phyloP scores from a whole-genome alignment of 371 early-diverging fungal species.

The Mortierella sp. region DNA sequence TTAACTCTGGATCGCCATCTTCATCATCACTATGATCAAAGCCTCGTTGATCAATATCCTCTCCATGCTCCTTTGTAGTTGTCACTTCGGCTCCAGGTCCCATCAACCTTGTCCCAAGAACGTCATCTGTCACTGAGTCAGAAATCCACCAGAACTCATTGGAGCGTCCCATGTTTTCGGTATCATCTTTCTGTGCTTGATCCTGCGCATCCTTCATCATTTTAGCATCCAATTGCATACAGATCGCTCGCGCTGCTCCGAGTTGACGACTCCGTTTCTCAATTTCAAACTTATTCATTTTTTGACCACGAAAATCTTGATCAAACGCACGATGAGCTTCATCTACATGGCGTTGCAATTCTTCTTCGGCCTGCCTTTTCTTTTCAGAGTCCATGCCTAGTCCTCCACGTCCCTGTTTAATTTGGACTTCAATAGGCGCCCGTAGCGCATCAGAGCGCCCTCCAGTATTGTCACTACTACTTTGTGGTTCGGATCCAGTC shows the following conservation, averaged over 20 bases:
- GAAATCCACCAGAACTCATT: slow-evolving; percentile 54
- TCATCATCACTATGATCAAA: slow-evolving; percentile 33
- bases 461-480: background rate
- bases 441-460: slow-evolving; percentile 39
- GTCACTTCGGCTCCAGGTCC: slow-evolving; percentile 38
- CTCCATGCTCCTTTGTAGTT: slow-evolving; percentile 11
- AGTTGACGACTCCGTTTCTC: slow-evolving; percentile 43
- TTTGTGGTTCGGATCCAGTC: background rate
- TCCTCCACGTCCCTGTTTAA: slow-evolving; percentile 63
- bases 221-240: slow-evolving; percentile 53
- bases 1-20: slow-evolving; percentile 24
- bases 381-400: slow-evolving; percentile 61
- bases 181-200: background rate
- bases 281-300: slow-evolving; percentile 25
- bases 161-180: slow-evolving; percentile 17
- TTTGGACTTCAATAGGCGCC: slow-evolving; percentile 63
- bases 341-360: slow-evolving; percentile 34
- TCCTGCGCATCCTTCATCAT: background rate
- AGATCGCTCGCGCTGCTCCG: slow-evolving; percentile 31
- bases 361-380: slow-evolving; percentile 61
- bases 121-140: slow-evolving; percentile 37
- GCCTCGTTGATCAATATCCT: slow-evolving; percentile 2
- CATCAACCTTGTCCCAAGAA: slow-evolving; percentile 49
- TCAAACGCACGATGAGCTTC: slow-evolving; percentile 31
- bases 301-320: slow-evolving; percentile 36